phyloP scores from a whole-genome alignment of 2,329 filamentous ascomycete genomes.

The Trematosphaeria pertusa region DNA sequence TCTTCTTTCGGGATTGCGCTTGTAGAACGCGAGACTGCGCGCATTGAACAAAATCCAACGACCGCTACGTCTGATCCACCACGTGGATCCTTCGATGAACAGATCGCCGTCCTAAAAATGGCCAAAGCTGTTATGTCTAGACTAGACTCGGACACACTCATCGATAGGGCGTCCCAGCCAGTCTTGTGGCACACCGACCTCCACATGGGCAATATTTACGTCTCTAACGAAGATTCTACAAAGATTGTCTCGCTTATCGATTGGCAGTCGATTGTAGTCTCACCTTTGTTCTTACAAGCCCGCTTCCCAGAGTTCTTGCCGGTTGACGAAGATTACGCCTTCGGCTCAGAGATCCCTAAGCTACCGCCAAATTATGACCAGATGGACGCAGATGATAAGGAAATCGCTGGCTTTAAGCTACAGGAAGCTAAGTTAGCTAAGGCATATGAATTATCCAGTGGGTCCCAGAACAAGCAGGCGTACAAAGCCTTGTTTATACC shows the following conservation, averaged over 20 bases:
- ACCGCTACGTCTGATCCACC: constrained; percentile 9
- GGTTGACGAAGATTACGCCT: constrained; percentile 20
- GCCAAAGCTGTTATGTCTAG: constrained; percentile 8
- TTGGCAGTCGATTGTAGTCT: constrained; percentile 33
- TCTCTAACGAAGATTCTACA: constrained; percentile 23
- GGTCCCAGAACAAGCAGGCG: constrained; percentile 27
- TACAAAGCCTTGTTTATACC: constrained; percentile 35
- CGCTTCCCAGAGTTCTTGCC: constrained; percentile 25
- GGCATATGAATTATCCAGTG: constrained; percentile 37
- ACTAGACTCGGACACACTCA: constrained; percentile 2
- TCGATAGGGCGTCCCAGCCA: constrained; percentile 1
- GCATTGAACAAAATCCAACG: constrained; percentile 14
- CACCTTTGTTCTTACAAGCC: constrained; percentile 27
- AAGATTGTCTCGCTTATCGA: constrained; percentile 32
- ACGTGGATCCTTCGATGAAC: constrained; percentile 2
- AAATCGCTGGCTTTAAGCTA: constrained; percentile 7
- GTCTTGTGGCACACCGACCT: constrained; percentile 49
- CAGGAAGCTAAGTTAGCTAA: constrained; percentile 30
- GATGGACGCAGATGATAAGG: constrained; percentile 15
- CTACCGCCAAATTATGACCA: constrained; percentile 18
- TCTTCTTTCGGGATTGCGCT: constrained; percentile 27
- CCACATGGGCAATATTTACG: constrained; percentile 48
- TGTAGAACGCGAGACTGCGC: constrained; percentile 22
- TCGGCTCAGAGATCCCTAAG: constrained; percentile 7
- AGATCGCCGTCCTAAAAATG: constrained; percentile 12